Evolutionary conservation across 2,329 filamentous ascomycete genomes (phyloP).

Genomic region (Alternaria sp.): DNA sequence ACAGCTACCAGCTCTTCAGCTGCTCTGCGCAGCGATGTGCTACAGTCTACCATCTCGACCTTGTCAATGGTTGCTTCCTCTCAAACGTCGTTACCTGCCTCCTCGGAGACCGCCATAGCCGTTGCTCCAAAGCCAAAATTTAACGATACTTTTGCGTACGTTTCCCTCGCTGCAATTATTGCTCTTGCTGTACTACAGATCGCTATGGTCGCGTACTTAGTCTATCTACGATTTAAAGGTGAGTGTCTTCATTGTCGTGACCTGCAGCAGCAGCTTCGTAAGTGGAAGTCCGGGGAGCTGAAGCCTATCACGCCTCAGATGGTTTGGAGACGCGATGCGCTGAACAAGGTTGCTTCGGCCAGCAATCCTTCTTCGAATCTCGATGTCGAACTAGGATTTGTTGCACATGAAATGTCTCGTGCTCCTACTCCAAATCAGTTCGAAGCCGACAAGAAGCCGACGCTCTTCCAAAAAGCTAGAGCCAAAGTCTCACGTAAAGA

Average conservation of each 20-base stretch:
- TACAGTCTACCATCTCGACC: neutral
- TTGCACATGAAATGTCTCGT: neutral
- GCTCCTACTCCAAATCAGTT: neutral
- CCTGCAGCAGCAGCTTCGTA: slow-evolving; percentile 11
- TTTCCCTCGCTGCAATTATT: slow-evolving; percentile 7
- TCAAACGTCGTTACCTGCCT: neutral
- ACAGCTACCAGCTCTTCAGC: neutral
- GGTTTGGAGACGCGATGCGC: slow-evolving; percentile 10
- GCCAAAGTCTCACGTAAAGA: neutral
- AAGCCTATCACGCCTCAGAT: slow-evolving; percentile 17
- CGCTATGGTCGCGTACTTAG: slow-evolving; percentile 7
- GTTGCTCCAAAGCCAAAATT: neutral
- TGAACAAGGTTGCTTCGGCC: neutral
- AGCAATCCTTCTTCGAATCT: neutral
- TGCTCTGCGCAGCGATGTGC: neutral
- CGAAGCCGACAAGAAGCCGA: neutral
- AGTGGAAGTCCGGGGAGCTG: slow-evolving; percentile 20
- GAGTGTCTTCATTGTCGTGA: slow-evolving; percentile 16
- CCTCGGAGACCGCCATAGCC: neutral
- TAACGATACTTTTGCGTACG: slow-evolving; percentile 11
- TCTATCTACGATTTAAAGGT: slow-evolving; percentile 15
- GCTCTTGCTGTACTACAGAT: slow-evolving; percentile 7
- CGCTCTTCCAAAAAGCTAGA: slow-evolving; percentile 12
- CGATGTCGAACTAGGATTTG: slow-evolving; percentile 10
- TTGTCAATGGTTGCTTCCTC: neutral